Conservation (phyloP, 768 basidiomycete species). For the Psilocybe sp. region DNA sequence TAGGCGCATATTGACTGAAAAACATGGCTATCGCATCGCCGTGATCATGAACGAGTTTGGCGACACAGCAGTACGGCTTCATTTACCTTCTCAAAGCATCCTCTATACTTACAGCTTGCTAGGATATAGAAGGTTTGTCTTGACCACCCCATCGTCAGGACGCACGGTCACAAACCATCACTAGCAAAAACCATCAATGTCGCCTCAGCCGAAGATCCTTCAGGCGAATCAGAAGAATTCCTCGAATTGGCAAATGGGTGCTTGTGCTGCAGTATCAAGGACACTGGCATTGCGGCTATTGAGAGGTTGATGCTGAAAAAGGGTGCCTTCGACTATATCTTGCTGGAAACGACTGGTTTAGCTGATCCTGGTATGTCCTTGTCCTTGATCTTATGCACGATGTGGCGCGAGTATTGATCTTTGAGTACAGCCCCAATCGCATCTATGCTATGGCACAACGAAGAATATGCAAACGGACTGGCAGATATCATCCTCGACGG, state of each 20-base stretch:
- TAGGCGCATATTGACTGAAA: slow-evolving; percentile 86
- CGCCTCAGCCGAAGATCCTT: slow-evolving; percentile 59
- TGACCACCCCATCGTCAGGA: background rate
- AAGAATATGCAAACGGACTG: slow-evolving; percentile 70
- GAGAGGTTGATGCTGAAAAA: slow-evolving; percentile 86
- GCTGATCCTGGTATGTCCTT: slow-evolving; percentile 79
- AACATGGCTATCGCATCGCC: slow-evolving; percentile 93
- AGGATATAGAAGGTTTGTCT: slow-evolving; percentile 88
- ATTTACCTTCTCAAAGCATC: slow-evolving; percentile 3
- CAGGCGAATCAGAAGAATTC: slow-evolving; percentile 76
- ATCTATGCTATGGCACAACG: slow-evolving; percentile 84
- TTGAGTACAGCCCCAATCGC: slow-evolving; percentile 69
- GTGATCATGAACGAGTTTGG: slow-evolving; percentile 99
- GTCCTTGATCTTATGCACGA: slow-evolving; percentile 5
- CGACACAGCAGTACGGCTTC: slow-evolving; percentile 77
- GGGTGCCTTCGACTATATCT: slow-evolving; percentile 90
- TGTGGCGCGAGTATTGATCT: background rate
- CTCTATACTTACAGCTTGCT: background rate
- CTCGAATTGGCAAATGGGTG: slow-evolving; percentile 95
- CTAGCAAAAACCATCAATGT: slow-evolving; percentile 87
- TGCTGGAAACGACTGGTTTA: slow-evolving; percentile 93
- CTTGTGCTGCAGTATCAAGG: slow-evolving; percentile 97
- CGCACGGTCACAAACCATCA: slow-evolving; percentile 1
- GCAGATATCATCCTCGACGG: slow-evolving; percentile 82
- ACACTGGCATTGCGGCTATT: slow-evolving; percentile 89